phyloP scores from a whole-genome alignment of 495 filamentous ascomycete species.

The Zalerion maritima region DNA sequence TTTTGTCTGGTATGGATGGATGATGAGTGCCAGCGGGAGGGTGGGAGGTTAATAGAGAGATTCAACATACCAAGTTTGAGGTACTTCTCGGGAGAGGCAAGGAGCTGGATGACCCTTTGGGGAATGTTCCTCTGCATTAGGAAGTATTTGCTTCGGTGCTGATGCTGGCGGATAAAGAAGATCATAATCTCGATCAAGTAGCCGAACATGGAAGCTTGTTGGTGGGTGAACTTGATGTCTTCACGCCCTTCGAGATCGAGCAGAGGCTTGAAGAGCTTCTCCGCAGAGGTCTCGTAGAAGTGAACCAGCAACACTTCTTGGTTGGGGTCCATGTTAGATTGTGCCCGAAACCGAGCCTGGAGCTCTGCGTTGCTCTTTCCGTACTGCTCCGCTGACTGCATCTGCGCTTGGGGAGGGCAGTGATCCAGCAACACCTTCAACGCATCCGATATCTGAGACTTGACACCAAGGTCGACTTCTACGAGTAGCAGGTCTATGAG shows the following conservation, averaged over 20 bases:
- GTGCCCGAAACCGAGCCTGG: conserved; percentile 42
- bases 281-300: conserved; percentile 84
- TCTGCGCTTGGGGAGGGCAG: conserved; percentile 33
- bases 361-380: conserved; percentile 56
- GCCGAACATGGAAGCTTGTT: conserved; percentile 75
- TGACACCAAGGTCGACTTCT: conserved; percentile 85
- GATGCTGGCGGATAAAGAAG: conserved; percentile 85
- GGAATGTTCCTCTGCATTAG: conserved; percentile 69
- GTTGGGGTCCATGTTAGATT: conserved; percentile 44
- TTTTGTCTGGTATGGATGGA: no score
- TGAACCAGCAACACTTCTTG: conserved; percentile 69
- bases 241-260: conserved; percentile 60
- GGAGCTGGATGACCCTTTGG: conserved; percentile 66
- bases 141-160: conserved; percentile 75
- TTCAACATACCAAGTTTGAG: conserved; percentile 65
- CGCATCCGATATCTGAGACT: conserved; percentile 89
- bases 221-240: conserved; percentile 40
- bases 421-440: conserved; percentile 90
- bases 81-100: conserved; percentile 79
- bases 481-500: conserved; percentile 84
- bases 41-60: not conserved
- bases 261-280: conserved; percentile 74
- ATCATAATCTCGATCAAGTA: conserved; percentile 91
- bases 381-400: conserved; percentile 42
- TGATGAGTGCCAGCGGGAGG: conserved; percentile 5